A percentile compares a stretch with the other conserved stretches of the same genome.
phyloP scores from a whole-genome alignment of 129 eudicot species.

The Chrysanthemum seticuspe region DNA sequence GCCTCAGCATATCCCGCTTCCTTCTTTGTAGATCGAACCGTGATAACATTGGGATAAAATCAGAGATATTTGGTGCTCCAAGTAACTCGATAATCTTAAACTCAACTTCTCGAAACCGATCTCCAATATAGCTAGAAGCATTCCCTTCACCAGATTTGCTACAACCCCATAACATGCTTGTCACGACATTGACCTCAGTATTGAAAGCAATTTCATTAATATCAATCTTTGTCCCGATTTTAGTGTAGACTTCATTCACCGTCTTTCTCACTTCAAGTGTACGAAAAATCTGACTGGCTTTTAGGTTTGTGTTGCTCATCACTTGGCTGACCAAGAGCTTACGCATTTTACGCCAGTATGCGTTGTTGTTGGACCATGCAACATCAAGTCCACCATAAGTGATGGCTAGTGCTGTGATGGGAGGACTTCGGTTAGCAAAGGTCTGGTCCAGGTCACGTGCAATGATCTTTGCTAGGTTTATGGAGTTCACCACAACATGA shows the following conservation, averaged over 20 bases:
- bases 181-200: conserved; percentile 33
- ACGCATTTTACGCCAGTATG: conserved; percentile 31
- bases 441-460: conserved; percentile 33
- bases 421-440: conserved; percentile 35
- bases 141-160: conserved; percentile 2
- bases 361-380: conserved; percentile 21
- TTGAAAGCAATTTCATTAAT: conserved; percentile 20
- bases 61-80: conserved; percentile 35
- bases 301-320: conserved; percentile 32
- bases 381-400: conserved; percentile 5
- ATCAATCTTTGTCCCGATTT: conserved; percentile 10
- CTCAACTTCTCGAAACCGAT: conserved; percentile 34
- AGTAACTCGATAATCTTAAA: conserved; percentile 38
- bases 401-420: conserved; percentile 10
- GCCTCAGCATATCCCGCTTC: conserved; percentile 33
- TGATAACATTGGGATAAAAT: conserved; percentile 38
- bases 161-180: conserved; percentile 38
- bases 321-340: conserved; percentile 27
- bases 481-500: conserved; percentile 31
- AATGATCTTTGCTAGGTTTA: conserved; percentile 24
- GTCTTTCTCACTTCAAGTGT: conserved; percentile 24
- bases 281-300: conserved; percentile 10
- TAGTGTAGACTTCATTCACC: background rate
- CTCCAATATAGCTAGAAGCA: background rate
- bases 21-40: conserved; percentile 43